Percentiles rank a stretch among this genome's conserved stretches.
Evolutionary conservation across 352 stramenopile genomes (phyloP).

Genomic region (Globisporangium takayamanum): DNA sequence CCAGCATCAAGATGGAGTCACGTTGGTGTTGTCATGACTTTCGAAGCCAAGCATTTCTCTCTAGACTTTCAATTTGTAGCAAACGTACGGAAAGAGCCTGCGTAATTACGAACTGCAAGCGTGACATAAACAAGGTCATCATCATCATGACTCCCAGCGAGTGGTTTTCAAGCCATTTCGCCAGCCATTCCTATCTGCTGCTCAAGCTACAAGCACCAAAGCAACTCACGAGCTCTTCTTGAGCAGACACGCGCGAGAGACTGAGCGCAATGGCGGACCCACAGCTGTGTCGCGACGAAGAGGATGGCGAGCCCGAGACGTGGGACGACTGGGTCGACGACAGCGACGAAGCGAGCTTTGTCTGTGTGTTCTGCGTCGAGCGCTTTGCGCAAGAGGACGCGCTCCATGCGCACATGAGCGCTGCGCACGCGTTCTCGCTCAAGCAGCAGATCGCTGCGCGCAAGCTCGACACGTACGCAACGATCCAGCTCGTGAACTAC

Average conservation of each 20-base stretch:
- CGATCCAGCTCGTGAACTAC: conserved; percentile 78
- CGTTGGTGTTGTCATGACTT: too few relatives aligned
- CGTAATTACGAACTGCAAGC: not conserved
- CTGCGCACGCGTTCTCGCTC: conserved; percentile 59
- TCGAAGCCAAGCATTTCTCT: too few relatives aligned
- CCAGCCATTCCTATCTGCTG: not conserved
- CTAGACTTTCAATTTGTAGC: too few relatives aligned
- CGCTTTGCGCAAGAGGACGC: conserved; percentile 37
- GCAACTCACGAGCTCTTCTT: not conserved
- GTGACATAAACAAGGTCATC: not conserved
- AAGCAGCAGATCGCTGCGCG: conserved; percentile 35
- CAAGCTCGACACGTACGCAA: conserved; percentile 71
- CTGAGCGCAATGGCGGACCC: conserved; percentile 7
- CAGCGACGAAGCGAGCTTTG: conserved; percentile 33
- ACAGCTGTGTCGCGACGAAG: conserved; percentile 17
- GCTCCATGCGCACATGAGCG: conserved; percentile 54
- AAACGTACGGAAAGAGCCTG: not conserved
- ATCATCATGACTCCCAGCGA: not conserved
- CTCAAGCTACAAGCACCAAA: too few relatives aligned
- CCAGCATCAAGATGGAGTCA: not conserved
- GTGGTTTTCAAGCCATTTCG: conserved; percentile 12
- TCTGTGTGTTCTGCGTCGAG: conserved; percentile 64
- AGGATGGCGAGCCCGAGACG: conserved; percentile 40
- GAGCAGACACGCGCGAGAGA: not conserved
- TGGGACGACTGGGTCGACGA: conserved; percentile 87